Evolutionary conservation across 78 protist species (phyloP).

Genomic region (Dictyostelium firmibasis): DNA sequence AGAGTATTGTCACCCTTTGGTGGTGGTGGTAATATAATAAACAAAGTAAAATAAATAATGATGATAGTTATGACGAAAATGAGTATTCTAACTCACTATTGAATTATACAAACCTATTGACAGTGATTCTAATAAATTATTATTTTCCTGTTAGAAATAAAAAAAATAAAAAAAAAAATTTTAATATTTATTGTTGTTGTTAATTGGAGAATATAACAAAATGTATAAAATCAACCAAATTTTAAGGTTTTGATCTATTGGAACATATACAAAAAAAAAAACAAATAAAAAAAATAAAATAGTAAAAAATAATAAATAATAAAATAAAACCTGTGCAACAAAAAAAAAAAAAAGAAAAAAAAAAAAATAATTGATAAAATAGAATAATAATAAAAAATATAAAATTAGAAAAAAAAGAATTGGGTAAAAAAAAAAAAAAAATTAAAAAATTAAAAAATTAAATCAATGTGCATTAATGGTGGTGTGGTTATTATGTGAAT

Average conservation of each 20-base stretch:
- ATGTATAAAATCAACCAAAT: neutral
- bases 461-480: neutral
- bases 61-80: neutral
- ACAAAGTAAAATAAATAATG: neutral
- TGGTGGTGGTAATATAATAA: neutral
- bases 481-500: neutral
- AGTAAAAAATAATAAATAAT: too few relatives aligned
- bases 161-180: neutral
- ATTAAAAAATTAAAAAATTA: neutral
- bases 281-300: too few relatives aligned
- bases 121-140: neutral
- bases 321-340: too few relatives aligned
- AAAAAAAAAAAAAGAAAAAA: too few relatives aligned
- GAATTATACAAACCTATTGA: neutral
- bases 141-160: neutral
- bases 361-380: too few relatives aligned
- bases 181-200: neutral
- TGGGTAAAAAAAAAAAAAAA: neutral
- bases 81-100: neutral
- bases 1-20: neutral
- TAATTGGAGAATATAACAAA: neutral
- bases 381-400: neutral
- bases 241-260: neutral
- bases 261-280: neutral
- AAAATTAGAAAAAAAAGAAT: neutral